Evolutionary conservation across 495 filamentous ascomycete species (phyloP).

Genomic region (Elasticomyces elasticus): DNA sequence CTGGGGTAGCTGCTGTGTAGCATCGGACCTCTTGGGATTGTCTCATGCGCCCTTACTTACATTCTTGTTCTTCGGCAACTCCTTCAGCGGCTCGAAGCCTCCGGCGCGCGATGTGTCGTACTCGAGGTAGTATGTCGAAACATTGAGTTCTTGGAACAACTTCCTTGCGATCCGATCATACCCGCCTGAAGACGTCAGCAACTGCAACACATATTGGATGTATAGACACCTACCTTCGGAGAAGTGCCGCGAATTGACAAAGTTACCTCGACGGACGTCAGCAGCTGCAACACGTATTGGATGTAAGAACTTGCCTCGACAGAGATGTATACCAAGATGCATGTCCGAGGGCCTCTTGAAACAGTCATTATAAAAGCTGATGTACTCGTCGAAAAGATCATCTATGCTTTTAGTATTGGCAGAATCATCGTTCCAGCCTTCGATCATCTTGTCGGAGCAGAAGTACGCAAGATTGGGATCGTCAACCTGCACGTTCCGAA

Average conservation of each 20-base stretch:
- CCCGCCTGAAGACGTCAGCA: conserved; percentile 25
- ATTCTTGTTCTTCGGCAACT: conserved; percentile 54
- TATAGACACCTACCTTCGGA: conserved; percentile 39
- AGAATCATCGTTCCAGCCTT: conserved; percentile 49
- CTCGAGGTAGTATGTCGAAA: conserved; percentile 60
- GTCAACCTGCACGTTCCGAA: conserved; percentile 56
- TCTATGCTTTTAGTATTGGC: conserved; percentile 43
- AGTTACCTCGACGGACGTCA: conserved; percentile 40
- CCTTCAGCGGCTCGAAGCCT: conserved; percentile 54
- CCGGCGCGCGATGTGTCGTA: conserved; percentile 58
- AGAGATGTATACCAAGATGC: conserved; percentile 58
- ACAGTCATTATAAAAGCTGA: conserved; percentile 52
- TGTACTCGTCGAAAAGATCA: conserved; percentile 50
- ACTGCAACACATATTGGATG: background rate
- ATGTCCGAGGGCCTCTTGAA: conserved; percentile 50
- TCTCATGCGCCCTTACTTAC: no score
- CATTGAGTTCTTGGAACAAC: conserved; percentile 53
- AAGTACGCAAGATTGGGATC: conserved; percentile 58
- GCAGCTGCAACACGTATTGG: background rate
- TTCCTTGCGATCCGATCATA: conserved; percentile 59
- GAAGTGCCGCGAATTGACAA: conserved; percentile 45
- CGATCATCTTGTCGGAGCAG: conserved; percentile 53
- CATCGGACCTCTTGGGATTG: no score
- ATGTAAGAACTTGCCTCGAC: conserved; percentile 34
- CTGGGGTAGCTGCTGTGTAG: no score